Evolutionary conservation across 225 moss, liverwort and hornwort species (phyloP), one percentile per base, ranked within the genome.

Genomic region (Antitrichia curtipendula): DNA sequence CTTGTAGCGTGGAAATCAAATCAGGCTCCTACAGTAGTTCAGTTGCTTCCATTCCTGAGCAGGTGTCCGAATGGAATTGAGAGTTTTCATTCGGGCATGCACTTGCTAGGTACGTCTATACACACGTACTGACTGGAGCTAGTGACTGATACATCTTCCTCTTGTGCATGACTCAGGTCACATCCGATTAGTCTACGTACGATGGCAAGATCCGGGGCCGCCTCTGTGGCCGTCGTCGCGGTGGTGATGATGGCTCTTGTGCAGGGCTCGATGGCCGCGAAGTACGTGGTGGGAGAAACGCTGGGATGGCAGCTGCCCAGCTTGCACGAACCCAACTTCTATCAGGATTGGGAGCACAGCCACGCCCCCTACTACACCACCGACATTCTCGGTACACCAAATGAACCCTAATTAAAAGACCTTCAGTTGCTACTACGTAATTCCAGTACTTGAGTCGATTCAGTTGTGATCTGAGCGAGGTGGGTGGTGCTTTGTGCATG

Each of bases 291-390:
- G 43, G 70, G 70, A 43, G 70, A 1, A 5, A 0, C 8, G 5
- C 0, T 0, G 43, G 5, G 14, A 5, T 70, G 70, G 70, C 70
- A 70, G 41, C 0, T 25, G 8, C 1, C 2, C 25, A 0, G 1
- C 22, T 2, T 2, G 13, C 13, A 22, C 2, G 1, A 40, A 4
- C 38, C 12, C 70, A 70, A 40, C 25, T 41, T 70, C 41, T 70
- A 70, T 27, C 70, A 70, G 70, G 9, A 70, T 5, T 70, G 70
- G 70, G 70, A 1, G 25, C 24, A 3, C 25, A 70, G 41, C 25
- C 0, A 25, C 70, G 14, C 25, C 25, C 68, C 41, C 27, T 70
- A 8, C 70, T 27, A 8, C 9, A 8, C 25, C 41, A 27, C 27
- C 41, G 70, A 70, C 41, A 16, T 0, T 71, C 71, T 38, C 8